Conservation (phyloP, 345 rosid species). For the Eucalyptus cloeziana region DNA sequence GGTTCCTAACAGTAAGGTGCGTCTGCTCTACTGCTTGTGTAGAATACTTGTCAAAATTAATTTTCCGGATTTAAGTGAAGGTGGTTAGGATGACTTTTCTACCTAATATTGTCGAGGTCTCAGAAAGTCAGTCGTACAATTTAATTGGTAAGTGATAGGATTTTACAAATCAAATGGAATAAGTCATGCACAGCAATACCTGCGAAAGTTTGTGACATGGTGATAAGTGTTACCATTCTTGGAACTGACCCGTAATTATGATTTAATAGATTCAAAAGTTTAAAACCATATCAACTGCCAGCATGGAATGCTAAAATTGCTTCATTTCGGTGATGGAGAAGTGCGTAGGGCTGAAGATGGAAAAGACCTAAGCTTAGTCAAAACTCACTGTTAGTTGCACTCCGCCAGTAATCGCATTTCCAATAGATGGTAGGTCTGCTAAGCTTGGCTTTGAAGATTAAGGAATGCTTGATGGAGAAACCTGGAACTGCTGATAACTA, state of each 20-base stretch:
- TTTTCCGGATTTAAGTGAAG: background rate
- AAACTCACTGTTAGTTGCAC: background rate
- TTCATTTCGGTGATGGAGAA: background rate
- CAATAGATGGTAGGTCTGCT: background rate
- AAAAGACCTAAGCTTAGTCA: background rate
- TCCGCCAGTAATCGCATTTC: background rate
- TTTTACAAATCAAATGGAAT: background rate
- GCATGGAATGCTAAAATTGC: background rate
- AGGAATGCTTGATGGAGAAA: background rate
- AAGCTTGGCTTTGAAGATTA: background rate
- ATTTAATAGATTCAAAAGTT: background rate
- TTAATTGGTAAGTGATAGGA: background rate
- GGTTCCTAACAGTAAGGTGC: constrained; percentile 85
- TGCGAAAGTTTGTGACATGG: background rate
- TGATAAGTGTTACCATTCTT: background rate
- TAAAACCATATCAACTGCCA: background rate
- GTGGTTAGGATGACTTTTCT: background rate
- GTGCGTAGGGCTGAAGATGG: background rate
- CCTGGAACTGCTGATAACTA: background rate
- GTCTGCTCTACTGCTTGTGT: background rate
- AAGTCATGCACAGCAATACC: background rate
- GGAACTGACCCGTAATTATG: background rate
- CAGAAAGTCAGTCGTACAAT: background rate
- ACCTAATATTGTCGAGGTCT: background rate
- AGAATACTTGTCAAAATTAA: background rate